Conservation (phyloP, 75 land plant genomes). For the Pinus taeda region DNA sequence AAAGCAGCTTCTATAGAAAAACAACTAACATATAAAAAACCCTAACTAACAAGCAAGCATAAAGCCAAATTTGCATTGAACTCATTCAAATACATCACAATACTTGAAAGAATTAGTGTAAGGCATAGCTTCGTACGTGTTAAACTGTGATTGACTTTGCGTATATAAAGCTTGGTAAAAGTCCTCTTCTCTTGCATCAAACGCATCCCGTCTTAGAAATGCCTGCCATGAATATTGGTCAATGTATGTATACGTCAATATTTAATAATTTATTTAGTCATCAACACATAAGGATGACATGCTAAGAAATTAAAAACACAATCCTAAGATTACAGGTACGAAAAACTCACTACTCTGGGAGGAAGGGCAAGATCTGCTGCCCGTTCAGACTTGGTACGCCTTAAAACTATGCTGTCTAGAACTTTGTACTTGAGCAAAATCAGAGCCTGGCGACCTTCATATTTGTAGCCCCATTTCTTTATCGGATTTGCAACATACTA, state of each 20-base stretch:
- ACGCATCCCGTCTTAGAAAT: conserved; percentile 55
- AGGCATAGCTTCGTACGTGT: conserved; percentile 47
- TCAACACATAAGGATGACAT: too few species aligned
- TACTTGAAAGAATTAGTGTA: neutral
- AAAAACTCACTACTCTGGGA: conserved; percentile 70
- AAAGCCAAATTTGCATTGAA: neutral
- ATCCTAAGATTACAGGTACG: neutral
- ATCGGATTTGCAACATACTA: conserved; percentile 79
- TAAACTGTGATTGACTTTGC: conserved; percentile 77
- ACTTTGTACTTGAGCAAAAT: conserved; percentile 61
- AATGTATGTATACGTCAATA: neutral
- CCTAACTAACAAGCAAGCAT: neutral
- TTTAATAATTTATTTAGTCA: neutral
- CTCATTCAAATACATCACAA: neutral
- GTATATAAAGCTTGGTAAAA: conserved; percentile 85
- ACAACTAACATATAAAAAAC: neutral
- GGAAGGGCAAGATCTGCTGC: conserved; percentile 97
- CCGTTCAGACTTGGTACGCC: conserved; percentile 85
- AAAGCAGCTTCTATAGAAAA: neutral
- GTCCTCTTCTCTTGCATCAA: conserved; percentile 76
- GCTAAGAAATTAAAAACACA: neutral
- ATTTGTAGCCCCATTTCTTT: conserved; percentile 29
- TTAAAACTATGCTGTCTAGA: conserved; percentile 53
- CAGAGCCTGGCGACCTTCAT: conserved; percentile 58
- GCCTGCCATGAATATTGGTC: conserved; percentile 27